Evolutionary conservation across 352 stramenopile species (phyloP).

Genomic region (Globisporangium yorkense): DNA sequence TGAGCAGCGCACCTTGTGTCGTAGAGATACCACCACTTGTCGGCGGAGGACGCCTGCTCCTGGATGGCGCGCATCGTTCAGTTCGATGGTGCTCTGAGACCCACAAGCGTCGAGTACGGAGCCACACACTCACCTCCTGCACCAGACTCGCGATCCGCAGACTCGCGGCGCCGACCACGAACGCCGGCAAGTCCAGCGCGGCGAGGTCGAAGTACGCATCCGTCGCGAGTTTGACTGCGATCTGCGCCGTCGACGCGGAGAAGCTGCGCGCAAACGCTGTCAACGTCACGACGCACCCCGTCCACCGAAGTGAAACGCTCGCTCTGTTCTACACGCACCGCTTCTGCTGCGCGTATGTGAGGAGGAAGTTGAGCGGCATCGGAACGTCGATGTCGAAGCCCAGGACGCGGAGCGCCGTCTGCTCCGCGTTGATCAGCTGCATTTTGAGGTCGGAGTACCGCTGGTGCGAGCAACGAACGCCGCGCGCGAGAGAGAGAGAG

Average conservation of each 20-base stretch:
- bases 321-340: constrained; percentile 11
- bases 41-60: background rate
- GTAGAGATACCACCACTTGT: constrained; percentile 49
- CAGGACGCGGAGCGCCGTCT: constrained; percentile 40
- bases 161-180: constrained; percentile 24
- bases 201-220: constrained; percentile 26
- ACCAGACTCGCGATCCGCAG: constrained; percentile 21
- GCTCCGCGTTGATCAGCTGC: constrained; percentile 43
- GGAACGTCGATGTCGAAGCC: constrained; percentile 41
- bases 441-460: constrained; percentile 38
- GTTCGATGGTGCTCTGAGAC: background rate
- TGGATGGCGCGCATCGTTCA: background rate
- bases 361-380: constrained; percentile 26
- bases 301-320: background rate
- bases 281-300: background rate
- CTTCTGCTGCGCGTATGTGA: constrained; percentile 25
- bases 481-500: background rate
- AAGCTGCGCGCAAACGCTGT: constrained; percentile 12
- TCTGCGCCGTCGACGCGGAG: constrained; percentile 22
- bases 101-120: background rate
- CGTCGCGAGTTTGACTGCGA: constrained; percentile 29
- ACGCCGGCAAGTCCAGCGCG: constrained; percentile 19
- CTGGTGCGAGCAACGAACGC: constrained; percentile 13
- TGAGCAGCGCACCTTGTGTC: constrained; percentile 27
- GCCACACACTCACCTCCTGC: constrained; percentile 8